Conservation (phyloP, 2,329 filamentous ascomycete species). For the Penicillium italicum region DNA sequence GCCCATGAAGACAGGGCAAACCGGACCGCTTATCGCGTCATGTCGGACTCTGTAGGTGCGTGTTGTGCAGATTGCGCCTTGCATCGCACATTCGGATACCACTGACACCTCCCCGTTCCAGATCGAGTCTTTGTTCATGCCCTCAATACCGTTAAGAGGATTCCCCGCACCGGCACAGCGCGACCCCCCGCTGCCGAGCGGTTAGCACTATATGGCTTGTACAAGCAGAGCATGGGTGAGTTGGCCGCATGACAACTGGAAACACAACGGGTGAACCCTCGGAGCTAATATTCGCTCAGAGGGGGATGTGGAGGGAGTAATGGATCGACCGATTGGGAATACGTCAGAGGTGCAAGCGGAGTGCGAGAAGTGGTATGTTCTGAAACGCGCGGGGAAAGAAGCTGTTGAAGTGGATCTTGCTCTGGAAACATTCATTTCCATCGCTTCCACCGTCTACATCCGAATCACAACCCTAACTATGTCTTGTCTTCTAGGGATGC, state of each 20-base stretch:
- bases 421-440: neutral
- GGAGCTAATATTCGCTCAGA: conserved; percentile 49
- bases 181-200: conserved; percentile 82
- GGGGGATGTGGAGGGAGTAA: conserved; percentile 90
- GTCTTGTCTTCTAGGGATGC: conserved; percentile 62
- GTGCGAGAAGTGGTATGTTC: conserved; percentile 62
- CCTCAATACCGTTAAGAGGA: conserved; percentile 97
- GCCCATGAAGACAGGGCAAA: conserved; percentile 32
- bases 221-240: conserved; percentile 91
- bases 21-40: conserved; percentile 29
- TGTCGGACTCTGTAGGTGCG: conserved; percentile 49
- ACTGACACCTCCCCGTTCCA: conserved; percentile 38
- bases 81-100: neutral
- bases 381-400: neutral
- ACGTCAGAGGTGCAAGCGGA: conserved; percentile 52
- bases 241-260: neutral
- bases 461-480: neutral
- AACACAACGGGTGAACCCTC: neutral
- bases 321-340: conserved; percentile 69
- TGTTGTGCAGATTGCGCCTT: conserved; percentile 5
- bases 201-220: conserved; percentile 91
- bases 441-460: neutral
- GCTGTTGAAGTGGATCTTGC: neutral
- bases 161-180: conserved; percentile 85
- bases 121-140: conserved; percentile 99